Percentiles rank a stretch among this genome's conserved stretches.
Conservation (phyloP, 805 yeast genomes). For the Candida sakaeoensis region DNA sequence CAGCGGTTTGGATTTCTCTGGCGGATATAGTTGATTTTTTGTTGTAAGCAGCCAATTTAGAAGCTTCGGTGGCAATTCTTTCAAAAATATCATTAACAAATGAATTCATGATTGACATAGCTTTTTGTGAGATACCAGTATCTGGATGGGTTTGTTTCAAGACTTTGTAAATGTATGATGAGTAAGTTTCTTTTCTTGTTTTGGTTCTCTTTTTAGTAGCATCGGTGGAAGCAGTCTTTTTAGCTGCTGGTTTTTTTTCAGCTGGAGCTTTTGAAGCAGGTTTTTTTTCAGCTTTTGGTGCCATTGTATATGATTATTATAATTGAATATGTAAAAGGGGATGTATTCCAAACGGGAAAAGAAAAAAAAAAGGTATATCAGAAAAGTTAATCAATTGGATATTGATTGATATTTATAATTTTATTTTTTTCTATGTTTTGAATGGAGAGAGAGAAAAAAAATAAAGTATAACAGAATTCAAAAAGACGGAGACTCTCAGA, state of each 20-base stretch:
- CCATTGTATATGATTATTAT: conserved; percentile 41
- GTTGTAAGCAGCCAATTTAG: conserved; percentile 98
- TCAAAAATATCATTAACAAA: conserved; percentile 97
- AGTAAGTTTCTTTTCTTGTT: conserved; percentile 97
- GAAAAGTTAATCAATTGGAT: conserved; percentile 1
- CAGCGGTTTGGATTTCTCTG: conserved; percentile 98
- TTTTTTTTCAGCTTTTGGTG: conserved; percentile 67
- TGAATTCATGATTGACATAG: conserved; percentile 98
- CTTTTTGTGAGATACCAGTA: conserved; percentile 98
- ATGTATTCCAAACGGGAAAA: conserved; percentile 2
- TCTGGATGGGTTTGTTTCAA: conserved; percentile 99
- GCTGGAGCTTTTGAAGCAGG: conserved; percentile 97
- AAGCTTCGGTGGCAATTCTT: conserved; percentile 97
- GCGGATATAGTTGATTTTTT: conserved; percentile 97
- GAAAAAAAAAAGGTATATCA: background rate
- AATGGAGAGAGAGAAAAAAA: background rate
- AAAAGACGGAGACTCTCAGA: too few relatives aligned
- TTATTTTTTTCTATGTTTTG: background rate
- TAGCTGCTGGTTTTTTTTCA: conserved; percentile 88
- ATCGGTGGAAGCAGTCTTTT: conserved; percentile 75
- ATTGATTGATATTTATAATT: conserved; percentile 9
- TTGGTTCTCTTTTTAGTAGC: conserved; percentile 89
- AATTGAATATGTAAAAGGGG: conserved; percentile 3
- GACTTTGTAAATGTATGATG: conserved; percentile 97
- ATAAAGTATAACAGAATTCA: too few relatives aligned